These are phyloP conservation scores for Cryptosporidium meleagridis DNA, from an alignment of 169 alveolate genomes.

Conservation along the genomic window DNA sequence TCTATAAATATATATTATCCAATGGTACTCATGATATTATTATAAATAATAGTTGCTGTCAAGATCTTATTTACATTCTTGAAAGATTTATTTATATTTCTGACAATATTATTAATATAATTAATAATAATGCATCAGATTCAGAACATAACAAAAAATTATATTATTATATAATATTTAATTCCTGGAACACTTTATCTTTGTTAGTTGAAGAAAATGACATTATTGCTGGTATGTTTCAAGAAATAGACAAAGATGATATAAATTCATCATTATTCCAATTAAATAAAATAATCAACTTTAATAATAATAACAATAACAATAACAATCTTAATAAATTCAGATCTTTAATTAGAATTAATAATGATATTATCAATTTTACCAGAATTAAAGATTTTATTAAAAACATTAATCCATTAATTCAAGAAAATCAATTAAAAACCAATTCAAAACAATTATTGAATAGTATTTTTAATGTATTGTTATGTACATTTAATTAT, in stretches of 20 bases:
- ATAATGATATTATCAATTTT: constrained; percentile 11
- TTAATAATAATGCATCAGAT: background rate
- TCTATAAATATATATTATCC: constrained; percentile 6
- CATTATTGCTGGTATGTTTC: background rate
- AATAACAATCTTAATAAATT: constrained; percentile 15
- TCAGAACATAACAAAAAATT: background rate
- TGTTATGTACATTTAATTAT: constrained; percentile 2
- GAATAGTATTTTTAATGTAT: constrained; percentile 31
- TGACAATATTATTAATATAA: background rate
- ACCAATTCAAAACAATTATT: background rate
- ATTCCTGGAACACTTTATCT: constrained; percentile 32
- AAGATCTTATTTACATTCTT: background rate
- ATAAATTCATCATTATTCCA: background rate
- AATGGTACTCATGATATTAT: constrained; percentile 40
- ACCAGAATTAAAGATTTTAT: constrained; percentile 1
- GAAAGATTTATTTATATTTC: constrained; percentile 16
- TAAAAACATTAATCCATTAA: background rate
- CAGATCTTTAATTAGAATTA: background rate
- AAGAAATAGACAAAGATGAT: background rate
- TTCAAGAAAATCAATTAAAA: background rate
- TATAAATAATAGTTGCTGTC: background rate
- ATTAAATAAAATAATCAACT: background rate
- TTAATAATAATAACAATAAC: background rate
- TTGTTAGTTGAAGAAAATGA: constrained; percentile 19
- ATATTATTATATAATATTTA: background rate